Conservation (phyloP, 805 yeast species). For the Cyberlindnera euphorbiae region DNA sequence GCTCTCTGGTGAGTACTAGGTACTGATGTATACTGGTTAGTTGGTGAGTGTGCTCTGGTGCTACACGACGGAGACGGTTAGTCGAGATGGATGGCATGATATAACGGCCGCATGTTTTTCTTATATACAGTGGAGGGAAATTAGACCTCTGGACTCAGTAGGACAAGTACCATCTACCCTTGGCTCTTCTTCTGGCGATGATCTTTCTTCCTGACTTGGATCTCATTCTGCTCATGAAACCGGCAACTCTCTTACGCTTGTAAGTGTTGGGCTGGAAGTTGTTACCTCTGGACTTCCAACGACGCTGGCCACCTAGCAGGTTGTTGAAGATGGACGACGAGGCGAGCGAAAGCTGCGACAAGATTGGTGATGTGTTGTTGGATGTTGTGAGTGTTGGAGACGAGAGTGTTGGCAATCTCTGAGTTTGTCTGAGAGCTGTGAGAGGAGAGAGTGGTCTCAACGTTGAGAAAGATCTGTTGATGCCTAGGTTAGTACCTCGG, state of each 20-base stretch:
- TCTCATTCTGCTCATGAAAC: conserved; percentile 81
- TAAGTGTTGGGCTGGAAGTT: conserved; percentile 92
- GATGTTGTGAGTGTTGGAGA: conserved; percentile 21
- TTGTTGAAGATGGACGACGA: conserved; percentile 27
- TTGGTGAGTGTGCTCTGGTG: too few relatives aligned
- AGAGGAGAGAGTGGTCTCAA: conserved; percentile 18
- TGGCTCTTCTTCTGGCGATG: conserved; percentile 69
- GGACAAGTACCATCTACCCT: conserved; percentile 91
- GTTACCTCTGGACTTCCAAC: conserved; percentile 91
- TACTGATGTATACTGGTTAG: too few relatives aligned
- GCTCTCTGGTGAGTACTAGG: too few relatives aligned
- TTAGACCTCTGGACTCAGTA: conserved; percentile 40
- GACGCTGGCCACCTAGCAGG: conserved; percentile 40
- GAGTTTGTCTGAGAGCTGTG: conserved; percentile 20
- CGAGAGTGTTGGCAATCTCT: conserved; percentile 16
- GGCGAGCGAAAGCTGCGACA: conserved; percentile 11
- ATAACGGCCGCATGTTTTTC: too few relatives aligned
- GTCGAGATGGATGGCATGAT: too few relatives aligned
- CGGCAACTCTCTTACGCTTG: conserved; percentile 84
- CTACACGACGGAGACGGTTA: too few relatives aligned
- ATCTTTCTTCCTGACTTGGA: conserved; percentile 73
- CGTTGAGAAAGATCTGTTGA: conserved; percentile 13
- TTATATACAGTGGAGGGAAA: too few relatives aligned
- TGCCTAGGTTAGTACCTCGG: conserved; percentile 10
- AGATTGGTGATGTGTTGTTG: conserved; percentile 11